Evolutionary conservation across 202 grass and related monocot species (phyloP).

Genomic region (Digitaria exilis): DNA sequence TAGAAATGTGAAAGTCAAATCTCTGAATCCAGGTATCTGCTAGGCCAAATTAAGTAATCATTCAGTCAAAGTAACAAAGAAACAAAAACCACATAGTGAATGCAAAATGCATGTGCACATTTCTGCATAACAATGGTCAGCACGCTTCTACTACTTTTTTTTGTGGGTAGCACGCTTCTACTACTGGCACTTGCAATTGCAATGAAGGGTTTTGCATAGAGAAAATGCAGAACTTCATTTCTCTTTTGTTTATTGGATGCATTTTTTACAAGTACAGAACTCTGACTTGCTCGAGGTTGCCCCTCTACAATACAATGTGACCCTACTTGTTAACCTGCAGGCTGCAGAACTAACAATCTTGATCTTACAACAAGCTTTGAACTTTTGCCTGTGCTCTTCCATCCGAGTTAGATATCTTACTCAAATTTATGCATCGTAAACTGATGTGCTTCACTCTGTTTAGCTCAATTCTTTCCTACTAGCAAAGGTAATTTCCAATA

Average conservation of each 20-base stretch:
- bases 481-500: not conserved
- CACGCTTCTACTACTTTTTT: too few species aligned
- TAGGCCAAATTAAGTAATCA: not conserved
- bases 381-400: not conserved
- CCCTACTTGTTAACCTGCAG: not conserved
- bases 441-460: not conserved
- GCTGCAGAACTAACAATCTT: not conserved
- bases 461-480: not conserved
- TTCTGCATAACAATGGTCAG: slow-evolving; percentile 3
- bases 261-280: not conserved
- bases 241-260: not conserved
- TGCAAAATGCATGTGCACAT: not conserved
- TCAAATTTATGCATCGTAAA: not conserved
- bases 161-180: too few species aligned
- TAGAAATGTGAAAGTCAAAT: slow-evolving; percentile 10
- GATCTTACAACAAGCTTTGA: not conserved
- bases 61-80: not conserved
- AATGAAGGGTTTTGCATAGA: not conserved
- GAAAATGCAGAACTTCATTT: not conserved
- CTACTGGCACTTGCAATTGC: not conserved
- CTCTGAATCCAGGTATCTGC: slow-evolving; percentile 2
- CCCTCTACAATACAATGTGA: not conserved
- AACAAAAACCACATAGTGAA: not conserved
- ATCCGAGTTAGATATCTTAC: not conserved
- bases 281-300: not conserved